These are phyloP conservation scores for Xylaria curta DNA, from an alignment of 495 filamentous ascomycete genomes.

Conservation along the genomic window DNA sequence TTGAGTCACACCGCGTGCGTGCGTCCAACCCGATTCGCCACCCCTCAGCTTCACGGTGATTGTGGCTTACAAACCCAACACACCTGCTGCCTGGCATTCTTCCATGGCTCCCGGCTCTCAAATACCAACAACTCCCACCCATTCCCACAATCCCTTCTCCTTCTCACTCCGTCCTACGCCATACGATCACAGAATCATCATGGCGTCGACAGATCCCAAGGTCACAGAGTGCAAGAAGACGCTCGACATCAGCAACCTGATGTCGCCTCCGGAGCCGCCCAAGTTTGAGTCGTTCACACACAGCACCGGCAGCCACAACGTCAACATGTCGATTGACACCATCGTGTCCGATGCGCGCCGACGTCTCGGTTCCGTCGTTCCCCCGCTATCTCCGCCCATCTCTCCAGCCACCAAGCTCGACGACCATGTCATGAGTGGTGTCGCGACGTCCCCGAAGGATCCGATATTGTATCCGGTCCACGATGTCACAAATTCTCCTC, in stretches of 20 bases:
- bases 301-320: not conserved
- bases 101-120: slow-evolving; percentile 27
- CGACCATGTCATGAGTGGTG: slow-evolving; percentile 33
- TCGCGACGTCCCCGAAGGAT: slow-evolving; percentile 37
- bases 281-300: slow-evolving; percentile 66
- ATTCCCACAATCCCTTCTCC: slow-evolving; percentile 11
- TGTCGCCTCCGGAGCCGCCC: slow-evolving; percentile 76
- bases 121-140: not conserved
- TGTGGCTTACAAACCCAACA: slow-evolving; percentile 42
- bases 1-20: slow-evolving; percentile 21
- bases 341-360: slow-evolving; percentile 38
- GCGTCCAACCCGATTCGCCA: slow-evolving; percentile 33
- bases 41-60: slow-evolving; percentile 28
- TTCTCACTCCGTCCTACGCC: slow-evolving; percentile 15
- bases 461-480: slow-evolving; percentile 56
- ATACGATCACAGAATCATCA: slow-evolving; percentile 25
- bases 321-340: not conserved
- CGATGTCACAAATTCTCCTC: slow-evolving; percentile 65
- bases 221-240: slow-evolving; percentile 38
- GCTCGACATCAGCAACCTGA: slow-evolving; percentile 62
- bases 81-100: slow-evolving; percentile 24
- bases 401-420: slow-evolving; percentile 64
- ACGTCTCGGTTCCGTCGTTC: slow-evolving; percentile 49
- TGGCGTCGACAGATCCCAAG: slow-evolving; percentile 29
- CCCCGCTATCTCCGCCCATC: slow-evolving; percentile 73